These are phyloP conservation scores for Acrodontium crateriforme DNA, from an alignment of 2,329 filamentous ascomycete species.

Conservation along the genomic window DNA sequence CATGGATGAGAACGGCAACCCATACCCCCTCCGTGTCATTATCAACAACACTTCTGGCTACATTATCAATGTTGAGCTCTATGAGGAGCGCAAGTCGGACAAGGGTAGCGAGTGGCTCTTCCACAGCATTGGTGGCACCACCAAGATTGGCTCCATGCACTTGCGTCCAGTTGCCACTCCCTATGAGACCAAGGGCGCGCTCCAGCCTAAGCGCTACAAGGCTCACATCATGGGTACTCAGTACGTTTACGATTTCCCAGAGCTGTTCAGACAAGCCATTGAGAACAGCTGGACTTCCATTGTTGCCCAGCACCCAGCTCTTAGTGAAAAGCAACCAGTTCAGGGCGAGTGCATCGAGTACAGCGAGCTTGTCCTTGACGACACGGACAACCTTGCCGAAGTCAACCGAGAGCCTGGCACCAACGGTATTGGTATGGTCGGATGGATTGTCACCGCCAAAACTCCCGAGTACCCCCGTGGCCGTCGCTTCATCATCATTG, in stretches of 20 bases:
- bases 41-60: slow-evolving; percentile 98
- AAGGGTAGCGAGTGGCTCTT: slow-evolving; percentile 92
- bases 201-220: slow-evolving; percentile 99
- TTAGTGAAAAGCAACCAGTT: slow-evolving; percentile 69
- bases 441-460: slow-evolving; percentile 87
- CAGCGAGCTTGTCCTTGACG: slow-evolving; percentile 87
- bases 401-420: slow-evolving; percentile 90
- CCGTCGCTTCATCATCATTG: slow-evolving; percentile 85
- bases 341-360: slow-evolving; percentile 86
- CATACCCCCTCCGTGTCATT: slow-evolving; percentile 86
- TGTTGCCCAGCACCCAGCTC: slow-evolving; percentile 55
- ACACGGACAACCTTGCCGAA: slow-evolving; percentile 80
- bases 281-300: slow-evolving; percentile 84
- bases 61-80: slow-evolving; percentile 94
- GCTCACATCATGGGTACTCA: slow-evolving; percentile 98
- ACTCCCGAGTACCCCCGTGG: slow-evolving; percentile 92
- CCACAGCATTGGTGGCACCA: slow-evolving; percentile 91
- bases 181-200: slow-evolving; percentile 95
- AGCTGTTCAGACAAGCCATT: slow-evolving; percentile 95
- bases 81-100: slow-evolving; percentile 94
- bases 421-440: slow-evolving; percentile 96
- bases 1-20: slow-evolving; percentile 69
- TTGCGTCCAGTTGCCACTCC: slow-evolving; percentile 79
- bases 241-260: slow-evolving; percentile 98
- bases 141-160: slow-evolving; percentile 91